Evolutionary conservation across 2,329 filamentous ascomycete species (phyloP).

Genomic region (Cordyceps farinosa): DNA sequence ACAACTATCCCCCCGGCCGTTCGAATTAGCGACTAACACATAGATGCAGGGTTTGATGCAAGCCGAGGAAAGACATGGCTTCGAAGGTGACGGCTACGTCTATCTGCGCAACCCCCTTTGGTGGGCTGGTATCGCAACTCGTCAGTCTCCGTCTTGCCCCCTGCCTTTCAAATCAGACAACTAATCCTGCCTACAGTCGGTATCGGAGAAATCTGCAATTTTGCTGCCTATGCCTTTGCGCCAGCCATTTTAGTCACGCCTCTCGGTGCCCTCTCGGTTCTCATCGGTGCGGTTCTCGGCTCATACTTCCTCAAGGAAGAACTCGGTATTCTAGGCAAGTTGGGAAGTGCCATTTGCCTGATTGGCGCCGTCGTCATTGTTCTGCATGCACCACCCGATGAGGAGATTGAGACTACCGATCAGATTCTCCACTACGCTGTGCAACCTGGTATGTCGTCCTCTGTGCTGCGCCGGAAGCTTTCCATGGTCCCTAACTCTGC

Average conservation of each 20-base stretch:
- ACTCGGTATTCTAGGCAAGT: constrained; percentile 83
- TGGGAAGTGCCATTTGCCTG: constrained; percentile 93
- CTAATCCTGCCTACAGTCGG: constrained; percentile 60
- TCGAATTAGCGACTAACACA: constrained; percentile 2
- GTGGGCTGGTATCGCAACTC: constrained; percentile 91
- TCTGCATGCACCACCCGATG: constrained; percentile 90
- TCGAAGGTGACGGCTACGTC: constrained; percentile 92
- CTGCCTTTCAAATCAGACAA: not conserved
- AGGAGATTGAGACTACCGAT: constrained; percentile 86
- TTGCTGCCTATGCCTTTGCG: constrained; percentile 96
- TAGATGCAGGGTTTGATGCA: constrained; percentile 75
- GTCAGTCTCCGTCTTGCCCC: constrained; percentile 49
- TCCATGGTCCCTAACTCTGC: constrained; percentile 21
- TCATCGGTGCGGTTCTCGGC: constrained; percentile 91
- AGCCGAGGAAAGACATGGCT: constrained; percentile 86
- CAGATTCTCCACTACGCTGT: constrained; percentile 88
- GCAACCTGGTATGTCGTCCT: constrained; percentile 67
- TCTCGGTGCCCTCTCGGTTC: constrained; percentile 84
- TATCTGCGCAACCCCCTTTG: constrained; percentile 94
- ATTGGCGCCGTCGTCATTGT: constrained; percentile 97
- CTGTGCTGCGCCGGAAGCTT: not conserved
- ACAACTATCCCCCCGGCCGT: not conserved
- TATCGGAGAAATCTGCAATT: constrained; percentile 91
- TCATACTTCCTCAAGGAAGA: constrained; percentile 92
- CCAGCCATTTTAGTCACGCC: constrained; percentile 98